Percentiles rank a stretch among this genome's conserved stretches.
Conservation (phyloP, 768 basidiomycete species). For the Baorangia bicolor region DNA sequence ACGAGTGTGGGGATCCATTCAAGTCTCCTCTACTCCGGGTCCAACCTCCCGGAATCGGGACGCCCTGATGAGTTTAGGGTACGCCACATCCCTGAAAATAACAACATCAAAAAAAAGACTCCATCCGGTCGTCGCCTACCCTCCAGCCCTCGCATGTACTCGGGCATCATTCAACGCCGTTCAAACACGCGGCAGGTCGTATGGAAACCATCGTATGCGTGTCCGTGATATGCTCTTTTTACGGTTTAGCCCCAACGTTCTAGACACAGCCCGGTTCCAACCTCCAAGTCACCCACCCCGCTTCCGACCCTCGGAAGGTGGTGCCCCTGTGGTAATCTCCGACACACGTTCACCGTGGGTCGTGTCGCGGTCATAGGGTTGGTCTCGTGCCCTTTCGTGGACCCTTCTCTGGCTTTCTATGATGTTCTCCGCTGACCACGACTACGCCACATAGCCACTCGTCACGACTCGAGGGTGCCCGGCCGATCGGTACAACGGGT, state of each 20-base stretch:
- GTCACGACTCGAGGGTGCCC: neutral
- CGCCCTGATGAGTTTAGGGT: neutral
- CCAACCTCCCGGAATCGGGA: neutral
- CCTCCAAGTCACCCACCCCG: too few relatives aligned
- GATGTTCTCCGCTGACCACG: slow-evolving; percentile 4
- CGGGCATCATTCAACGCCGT: neutral
- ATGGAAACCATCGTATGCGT: neutral
- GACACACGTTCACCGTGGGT: neutral
- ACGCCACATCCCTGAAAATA: neutral
- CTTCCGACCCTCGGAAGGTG: neutral
- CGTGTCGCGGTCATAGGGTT: neutral
- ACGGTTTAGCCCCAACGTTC: neutral
- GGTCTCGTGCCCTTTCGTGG: neutral
- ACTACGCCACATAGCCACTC: neutral
- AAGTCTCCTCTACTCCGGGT: neutral
- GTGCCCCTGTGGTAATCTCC: neutral
- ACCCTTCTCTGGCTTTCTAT: neutral
- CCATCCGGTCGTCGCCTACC: neutral
- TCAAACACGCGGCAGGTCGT: neutral
- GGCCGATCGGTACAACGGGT: neutral
- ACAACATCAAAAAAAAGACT: neutral
- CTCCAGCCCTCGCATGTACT: neutral
- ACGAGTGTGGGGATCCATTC: neutral
- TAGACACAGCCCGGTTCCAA: too few relatives aligned
- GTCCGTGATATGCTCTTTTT: neutral